Percentiles rank a stretch among this genome's conserved stretches.
Conservation (phyloP, 169 alveolate genomes). For the Eimeria falciformis region DNA sequence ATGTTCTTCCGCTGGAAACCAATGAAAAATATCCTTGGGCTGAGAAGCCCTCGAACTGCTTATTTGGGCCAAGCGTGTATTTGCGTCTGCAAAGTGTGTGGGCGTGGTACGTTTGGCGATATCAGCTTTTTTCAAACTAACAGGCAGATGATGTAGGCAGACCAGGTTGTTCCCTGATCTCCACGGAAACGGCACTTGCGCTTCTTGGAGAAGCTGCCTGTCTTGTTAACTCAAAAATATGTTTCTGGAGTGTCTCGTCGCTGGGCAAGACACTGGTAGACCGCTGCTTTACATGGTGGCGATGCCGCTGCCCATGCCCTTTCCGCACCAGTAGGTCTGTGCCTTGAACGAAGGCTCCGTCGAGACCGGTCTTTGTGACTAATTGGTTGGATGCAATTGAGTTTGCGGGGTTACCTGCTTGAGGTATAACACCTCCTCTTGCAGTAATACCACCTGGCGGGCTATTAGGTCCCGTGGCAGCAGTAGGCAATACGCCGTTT, state of each 20-base stretch:
- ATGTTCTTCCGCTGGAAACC: slow-evolving; percentile 73
- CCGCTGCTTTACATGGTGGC: no score
- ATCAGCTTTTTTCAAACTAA: not conserved
- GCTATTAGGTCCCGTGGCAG: not conserved
- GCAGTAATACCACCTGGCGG: not conserved
- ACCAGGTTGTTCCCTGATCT: no score
- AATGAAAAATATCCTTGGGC: slow-evolving; percentile 71
- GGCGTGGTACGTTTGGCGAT: not conserved
- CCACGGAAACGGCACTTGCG: no score
- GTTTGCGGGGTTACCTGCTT: no score
- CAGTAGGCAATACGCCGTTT: not conserved
- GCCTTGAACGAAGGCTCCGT: not conserved
- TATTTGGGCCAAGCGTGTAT: not conserved
- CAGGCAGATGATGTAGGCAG: not conserved
- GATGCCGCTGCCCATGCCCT: not conserved
- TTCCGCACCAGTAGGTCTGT: not conserved
- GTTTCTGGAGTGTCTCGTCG: no score
- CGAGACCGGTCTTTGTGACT: no score
- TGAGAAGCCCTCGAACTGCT: slow-evolving; percentile 1
- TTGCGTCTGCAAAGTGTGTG: not conserved
- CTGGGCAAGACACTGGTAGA: no score
- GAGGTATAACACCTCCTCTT: not conserved
- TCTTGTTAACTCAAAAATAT: no score
- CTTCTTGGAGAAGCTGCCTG: no score
- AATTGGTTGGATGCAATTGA: no score